phyloP scores from a whole-genome alignment of 2,329 filamentous ascomycete species.

The Fusarium tuaranense region DNA sequence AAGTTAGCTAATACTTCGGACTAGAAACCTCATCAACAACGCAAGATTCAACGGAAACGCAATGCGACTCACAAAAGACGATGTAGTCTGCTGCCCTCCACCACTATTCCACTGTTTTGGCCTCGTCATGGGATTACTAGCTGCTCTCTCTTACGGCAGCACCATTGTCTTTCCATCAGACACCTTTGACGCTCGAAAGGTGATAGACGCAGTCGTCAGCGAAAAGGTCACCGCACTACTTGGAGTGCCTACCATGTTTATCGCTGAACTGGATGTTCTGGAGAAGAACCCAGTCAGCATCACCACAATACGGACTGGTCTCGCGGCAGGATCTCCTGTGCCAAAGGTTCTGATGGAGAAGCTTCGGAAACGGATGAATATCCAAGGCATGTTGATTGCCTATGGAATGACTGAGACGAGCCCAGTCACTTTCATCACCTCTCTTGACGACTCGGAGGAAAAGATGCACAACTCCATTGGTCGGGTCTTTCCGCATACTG shows the following conservation, averaged over 20 bases:
- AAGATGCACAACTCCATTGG: slow-evolving; percentile 74
- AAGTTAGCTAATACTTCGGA: background rate
- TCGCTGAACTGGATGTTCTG: slow-evolving; percentile 67
- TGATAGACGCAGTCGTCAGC: slow-evolving; percentile 66
- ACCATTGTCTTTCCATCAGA: slow-evolving; percentile 76
- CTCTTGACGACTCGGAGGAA: slow-evolving; percentile 72
- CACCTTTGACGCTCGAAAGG: slow-evolving; percentile 70
- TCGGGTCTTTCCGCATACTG: slow-evolving; percentile 68
- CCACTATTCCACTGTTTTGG: slow-evolving; percentile 79
- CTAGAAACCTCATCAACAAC: slow-evolving; percentile 69
- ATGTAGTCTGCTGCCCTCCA: slow-evolving; percentile 73
- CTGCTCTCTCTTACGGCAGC: slow-evolving; percentile 71
- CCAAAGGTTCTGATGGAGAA: background rate
- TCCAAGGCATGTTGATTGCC: slow-evolving; percentile 36
- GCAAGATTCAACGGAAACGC: slow-evolving; percentile 59
- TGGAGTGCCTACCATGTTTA: slow-evolving; percentile 76
- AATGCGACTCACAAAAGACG: slow-evolving; percentile 55
- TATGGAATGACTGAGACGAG: slow-evolving; percentile 77
- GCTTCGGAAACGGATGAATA: background rate
- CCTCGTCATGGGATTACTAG: slow-evolving; percentile 77
- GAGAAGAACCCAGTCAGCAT: background rate
- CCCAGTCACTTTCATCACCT: slow-evolving; percentile 72
- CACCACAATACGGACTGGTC: background rate
- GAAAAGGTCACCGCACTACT: slow-evolving; percentile 65
- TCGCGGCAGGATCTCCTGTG: background rate